Base-by-base conservation (phyloP, 495 filamentous ascomycete species). In the Penicillium chermesinum region DNA sequence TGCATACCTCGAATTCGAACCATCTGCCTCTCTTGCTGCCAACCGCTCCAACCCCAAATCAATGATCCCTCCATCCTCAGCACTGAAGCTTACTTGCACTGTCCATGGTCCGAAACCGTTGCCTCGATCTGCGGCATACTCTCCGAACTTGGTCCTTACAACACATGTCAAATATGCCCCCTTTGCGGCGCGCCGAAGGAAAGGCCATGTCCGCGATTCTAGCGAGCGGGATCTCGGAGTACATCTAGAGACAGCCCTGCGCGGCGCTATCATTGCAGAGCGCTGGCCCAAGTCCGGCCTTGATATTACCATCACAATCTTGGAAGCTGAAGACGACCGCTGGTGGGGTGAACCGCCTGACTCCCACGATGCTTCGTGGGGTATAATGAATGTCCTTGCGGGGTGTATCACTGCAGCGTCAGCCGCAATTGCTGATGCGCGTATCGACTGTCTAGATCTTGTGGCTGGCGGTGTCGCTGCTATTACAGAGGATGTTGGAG, bases 211-310 rank as follows among this genome's bases (percentile, higher is more conserved):
- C 30, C 86, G 91, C 21, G 91, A 97, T 61, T 70, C 82, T 7
- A 82, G 76, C 48, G 93, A 97, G 72, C 79, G 91, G 15, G 93
- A 98, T 65, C 83, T 98, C 1, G 86, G 85, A 12, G 86, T 88
- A 1, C 94, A 96, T 62, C 70, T 98, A 8, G 91, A 96, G 64
- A 88, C 88, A 7, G 93, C 94, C 40, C 74, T 98, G 19, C 74
- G 87, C 20, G 91, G 94, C 2, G 85, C 88, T 2, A 84, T 97
- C 39, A 90, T 96, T 53, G 89, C 88, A 10, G 88, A 93, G 56
- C 76, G 90, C 25, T 98, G 93, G 89, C 93, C 93, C 14, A 98
- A 98, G 76, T 95, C 88, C 62, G 90, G 89, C 14, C 81, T 95
- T 10, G 93, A 98, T 52, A 82, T 97, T 22, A 84, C 94, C 7